A percentile compares a stretch with the other conserved stretches of the same genome.
Evolutionary conservation across 2,329 filamentous ascomycete species (phyloP).

Genomic region (Penicillium sclerotiorum): DNA sequence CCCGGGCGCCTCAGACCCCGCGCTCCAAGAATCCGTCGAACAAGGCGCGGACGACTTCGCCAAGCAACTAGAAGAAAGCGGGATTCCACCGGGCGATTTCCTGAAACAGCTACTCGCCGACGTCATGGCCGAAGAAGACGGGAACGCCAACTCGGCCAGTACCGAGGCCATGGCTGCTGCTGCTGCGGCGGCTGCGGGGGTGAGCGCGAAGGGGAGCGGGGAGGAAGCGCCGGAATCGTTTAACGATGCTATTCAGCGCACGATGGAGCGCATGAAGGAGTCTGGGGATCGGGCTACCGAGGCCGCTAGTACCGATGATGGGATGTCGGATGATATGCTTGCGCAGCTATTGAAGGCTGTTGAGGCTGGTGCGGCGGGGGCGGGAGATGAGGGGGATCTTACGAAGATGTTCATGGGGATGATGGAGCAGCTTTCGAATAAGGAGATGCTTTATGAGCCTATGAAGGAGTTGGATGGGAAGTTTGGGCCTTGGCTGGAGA

Average conservation of each 20-base stretch:
- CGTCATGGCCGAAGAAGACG: conserved; percentile 34
- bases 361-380: conserved; percentile 62
- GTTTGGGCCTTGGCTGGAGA: conserved; percentile 84
- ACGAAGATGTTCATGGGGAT: conserved; percentile 94
- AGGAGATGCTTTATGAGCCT: conserved; percentile 96
- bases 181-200: conserved; percentile 15
- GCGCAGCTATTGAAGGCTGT: conserved; percentile 92
- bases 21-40: conserved; percentile 30
- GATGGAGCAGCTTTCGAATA: conserved; percentile 99
- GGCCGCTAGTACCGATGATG: conserved; percentile 63
- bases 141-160: too few species aligned
- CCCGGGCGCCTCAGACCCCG: conserved; percentile 22
- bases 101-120: conserved; percentile 40
- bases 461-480: conserved; percentile 97
- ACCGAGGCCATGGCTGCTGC: too few species aligned
- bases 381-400: conserved; percentile 77
- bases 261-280: conserved; percentile 93
- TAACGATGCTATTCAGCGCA: conserved; percentile 87
- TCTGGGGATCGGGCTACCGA: conserved; percentile 85
- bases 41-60: conserved; percentile 39
- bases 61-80: conserved; percentile 39
- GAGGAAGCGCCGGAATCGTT: conserved; percentile 67
- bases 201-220: conserved; percentile 7
- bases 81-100: conserved; percentile 37
- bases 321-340: conserved; percentile 76